A percentile compares a stretch with the other conserved stretches of the same genome.
These are phyloP conservation scores for Penicillium sp. DNA, from an alignment of 2,329 filamentous ascomycete species.

Conservation along the genomic window DNA sequence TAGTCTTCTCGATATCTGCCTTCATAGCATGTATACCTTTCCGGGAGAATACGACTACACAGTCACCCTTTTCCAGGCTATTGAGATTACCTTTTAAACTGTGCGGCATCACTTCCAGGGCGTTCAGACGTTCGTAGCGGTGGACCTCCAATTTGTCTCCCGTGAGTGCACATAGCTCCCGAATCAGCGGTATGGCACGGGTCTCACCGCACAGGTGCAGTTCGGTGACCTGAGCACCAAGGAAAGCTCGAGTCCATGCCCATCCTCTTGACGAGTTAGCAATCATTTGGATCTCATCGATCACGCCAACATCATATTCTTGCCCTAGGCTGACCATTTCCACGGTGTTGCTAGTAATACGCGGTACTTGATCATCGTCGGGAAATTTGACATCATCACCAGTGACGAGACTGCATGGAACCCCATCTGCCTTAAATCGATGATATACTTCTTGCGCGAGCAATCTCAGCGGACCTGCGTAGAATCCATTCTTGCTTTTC, in stretches of 20 bases:
- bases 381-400: conserved; percentile 78
- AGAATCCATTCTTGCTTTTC: conserved; percentile 65
- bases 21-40: conserved; percentile 74
- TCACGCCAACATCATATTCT: conserved; percentile 75
- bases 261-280: conserved; percentile 69
- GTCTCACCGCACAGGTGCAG: conserved; percentile 90
- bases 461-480: conserved; percentile 79
- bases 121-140: conserved; percentile 72
- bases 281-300: conserved; percentile 99
- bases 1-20: conserved; percentile 62
- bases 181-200: conserved; percentile 67
- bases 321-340: conserved; percentile 66
- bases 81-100: conserved; percentile 57
- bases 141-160: conserved; percentile 79
- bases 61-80: conserved; percentile 76
- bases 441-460: conserved; percentile 90
- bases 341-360: conserved; percentile 78
- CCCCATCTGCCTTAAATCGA: conserved; percentile 70
- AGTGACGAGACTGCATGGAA: conserved; percentile 70
- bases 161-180: conserved; percentile 64
- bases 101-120: conserved; percentile 56
- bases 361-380: conserved; percentile 41
- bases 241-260: conserved; percentile 85
- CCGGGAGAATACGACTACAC: conserved; percentile 77
- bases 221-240: conserved; percentile 79